Conservation (phyloP, 169 alveolate genomes). For the Toxoplasma gondii region DNA sequence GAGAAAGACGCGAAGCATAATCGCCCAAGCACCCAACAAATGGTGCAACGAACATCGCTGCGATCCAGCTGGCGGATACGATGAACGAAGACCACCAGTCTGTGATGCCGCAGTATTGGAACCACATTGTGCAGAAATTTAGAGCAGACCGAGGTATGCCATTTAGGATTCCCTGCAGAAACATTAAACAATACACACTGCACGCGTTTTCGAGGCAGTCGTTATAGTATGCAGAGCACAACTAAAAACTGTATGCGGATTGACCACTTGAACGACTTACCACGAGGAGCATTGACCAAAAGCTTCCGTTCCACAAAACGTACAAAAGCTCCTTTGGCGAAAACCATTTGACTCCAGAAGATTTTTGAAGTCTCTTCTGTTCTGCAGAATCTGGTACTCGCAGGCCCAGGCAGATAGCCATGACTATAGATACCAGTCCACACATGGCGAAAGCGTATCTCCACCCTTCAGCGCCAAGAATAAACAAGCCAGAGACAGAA, state of each 20-base stretch:
- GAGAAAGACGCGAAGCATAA: conserved; percentile 75
- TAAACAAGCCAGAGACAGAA: conserved; percentile 55
- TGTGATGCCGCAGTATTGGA: conserved; percentile 87
- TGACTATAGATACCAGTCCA: conserved; percentile 38
- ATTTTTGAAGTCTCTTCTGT: conserved; percentile 38
- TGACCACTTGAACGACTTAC: conserved; percentile 27
- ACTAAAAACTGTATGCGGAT: no score
- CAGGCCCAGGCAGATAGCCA: conserved; percentile 46
- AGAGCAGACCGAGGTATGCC: conserved; percentile 89
- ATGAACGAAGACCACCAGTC: conserved; percentile 75
- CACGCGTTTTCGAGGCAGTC: no score
- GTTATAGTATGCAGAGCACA: no score
- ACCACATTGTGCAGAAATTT: conserved; percentile 84
- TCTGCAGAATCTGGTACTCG: conserved; percentile 39
- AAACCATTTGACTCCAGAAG: conserved; percentile 37
- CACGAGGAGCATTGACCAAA: conserved; percentile 65
- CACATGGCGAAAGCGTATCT: conserved; percentile 54
- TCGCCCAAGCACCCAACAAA: conserved; percentile 87
- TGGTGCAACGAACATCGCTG: conserved; percentile 89
- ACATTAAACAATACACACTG: background rate
- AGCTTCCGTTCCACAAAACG: conserved; percentile 61
- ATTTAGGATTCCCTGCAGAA: conserved; percentile 81
- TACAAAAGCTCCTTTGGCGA: conserved; percentile 51
- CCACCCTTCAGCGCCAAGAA: conserved; percentile 54
- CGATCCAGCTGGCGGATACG: conserved; percentile 81